phyloP scores from a whole-genome alignment of 345 rosid species.

The Syzygium aqueum region DNA sequence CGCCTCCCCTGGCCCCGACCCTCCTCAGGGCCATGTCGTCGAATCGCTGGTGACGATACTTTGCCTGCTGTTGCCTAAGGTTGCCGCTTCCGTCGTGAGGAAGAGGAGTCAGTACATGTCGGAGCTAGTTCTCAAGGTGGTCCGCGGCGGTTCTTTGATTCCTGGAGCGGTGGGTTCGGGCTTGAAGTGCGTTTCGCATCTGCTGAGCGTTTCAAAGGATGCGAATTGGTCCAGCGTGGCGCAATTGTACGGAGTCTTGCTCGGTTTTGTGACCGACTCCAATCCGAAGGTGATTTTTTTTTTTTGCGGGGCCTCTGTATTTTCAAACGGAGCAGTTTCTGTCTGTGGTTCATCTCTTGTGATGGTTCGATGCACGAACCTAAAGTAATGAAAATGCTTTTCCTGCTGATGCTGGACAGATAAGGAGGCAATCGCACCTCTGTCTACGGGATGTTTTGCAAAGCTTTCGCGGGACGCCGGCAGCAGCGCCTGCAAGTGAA shows the following conservation, averaged over 20 bases:
- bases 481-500: conserved; percentile 62
- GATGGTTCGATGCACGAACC: not conserved
- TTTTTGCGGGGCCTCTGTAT: not conserved
- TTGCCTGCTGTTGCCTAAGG: conserved; percentile 47
- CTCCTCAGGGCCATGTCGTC: conserved; percentile 31
- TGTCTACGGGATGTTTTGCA: conserved; percentile 52
- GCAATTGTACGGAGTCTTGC: conserved; percentile 29
- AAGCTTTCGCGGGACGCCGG: conserved; percentile 40
- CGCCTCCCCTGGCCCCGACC: conserved; percentile 13
- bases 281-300: conserved; percentile 41
- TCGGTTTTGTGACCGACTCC: conserved; percentile 42
- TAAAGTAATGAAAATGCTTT: not conserved
- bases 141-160: conserved; percentile 31
- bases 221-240: conserved; percentile 38
- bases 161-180: conserved; percentile 38
- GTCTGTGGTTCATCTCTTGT: not conserved
- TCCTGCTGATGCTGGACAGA: conserved; percentile 28
- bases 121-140: conserved; percentile 25
- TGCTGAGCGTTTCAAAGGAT: conserved; percentile 37
- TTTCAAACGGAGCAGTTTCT: not conserved
- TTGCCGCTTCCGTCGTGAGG: conserved; percentile 33
- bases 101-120: conserved; percentile 47
- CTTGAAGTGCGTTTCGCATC: conserved; percentile 51
- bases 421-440: conserved; percentile 58
- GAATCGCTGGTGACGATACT: conserved; percentile 51